Evolutionary conservation across 1,139 yeast species (phyloP).

Genomic region (Scheffersomyces quercinus): DNA sequence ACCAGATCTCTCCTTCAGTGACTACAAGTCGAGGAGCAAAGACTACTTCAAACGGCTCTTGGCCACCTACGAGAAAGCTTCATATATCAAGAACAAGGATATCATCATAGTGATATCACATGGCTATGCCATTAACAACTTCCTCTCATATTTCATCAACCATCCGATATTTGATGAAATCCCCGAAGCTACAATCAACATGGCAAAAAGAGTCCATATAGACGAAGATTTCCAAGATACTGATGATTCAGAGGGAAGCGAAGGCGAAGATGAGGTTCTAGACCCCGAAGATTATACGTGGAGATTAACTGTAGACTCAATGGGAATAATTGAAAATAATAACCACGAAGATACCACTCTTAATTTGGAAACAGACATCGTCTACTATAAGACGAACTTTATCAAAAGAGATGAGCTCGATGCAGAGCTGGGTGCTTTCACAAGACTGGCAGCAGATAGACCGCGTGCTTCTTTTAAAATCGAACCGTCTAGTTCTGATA

Average conservation of each 20-base stretch:
- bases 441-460: constrained; percentile 13
- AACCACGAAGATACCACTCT: constrained; percentile 30
- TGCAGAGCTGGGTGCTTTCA: constrained; percentile 2
- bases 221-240: constrained; percentile 6
- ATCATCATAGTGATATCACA: constrained; percentile 43
- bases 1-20: constrained; percentile 42
- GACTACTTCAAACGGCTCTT: constrained; percentile 43
- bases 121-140: constrained; percentile 45
- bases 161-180: constrained; percentile 51
- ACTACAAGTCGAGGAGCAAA: constrained; percentile 43
- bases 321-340: constrained; percentile 28
- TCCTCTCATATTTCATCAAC: constrained; percentile 42
- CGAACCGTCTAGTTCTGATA: constrained; percentile 4
- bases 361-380: constrained; percentile 45
- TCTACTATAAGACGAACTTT: constrained; percentile 48
- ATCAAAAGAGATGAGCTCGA: constrained; percentile 38
- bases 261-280: constrained; percentile 11
- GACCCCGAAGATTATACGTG: constrained; percentile 28
- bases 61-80: constrained; percentile 47
- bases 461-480: constrained; percentile 34
- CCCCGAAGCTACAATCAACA: constrained; percentile 43
- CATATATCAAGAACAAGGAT: constrained; percentile 34
- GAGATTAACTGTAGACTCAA: constrained; percentile 37
- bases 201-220: constrained; percentile 24
- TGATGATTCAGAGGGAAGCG: constrained; percentile 9